These are phyloP conservation scores for Solanum arcanum DNA, from an alignment of 257 asterid genomes.

Conservation along the genomic window DNA sequence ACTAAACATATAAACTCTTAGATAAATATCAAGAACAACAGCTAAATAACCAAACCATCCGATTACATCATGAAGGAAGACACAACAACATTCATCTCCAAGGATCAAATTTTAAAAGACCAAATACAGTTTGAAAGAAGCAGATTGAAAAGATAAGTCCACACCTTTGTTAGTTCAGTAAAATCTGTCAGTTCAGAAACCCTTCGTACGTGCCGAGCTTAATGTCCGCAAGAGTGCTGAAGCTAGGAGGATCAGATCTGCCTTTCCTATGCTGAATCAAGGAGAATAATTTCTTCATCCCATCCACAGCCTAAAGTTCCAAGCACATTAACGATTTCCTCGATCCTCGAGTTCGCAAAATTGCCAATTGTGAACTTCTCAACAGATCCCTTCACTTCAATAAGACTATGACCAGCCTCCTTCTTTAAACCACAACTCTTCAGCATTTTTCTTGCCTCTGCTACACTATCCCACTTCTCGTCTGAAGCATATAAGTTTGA, in stretches of 20 bases:
- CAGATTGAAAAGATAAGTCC: not conserved
- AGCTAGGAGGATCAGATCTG: not conserved
- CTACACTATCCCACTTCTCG: conserved; percentile 51
- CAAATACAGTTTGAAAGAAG: not conserved
- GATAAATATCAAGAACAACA: not conserved
- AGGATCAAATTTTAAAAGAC: not conserved
- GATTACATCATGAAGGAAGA: not conserved
- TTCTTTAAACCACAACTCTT: conserved; percentile 47
- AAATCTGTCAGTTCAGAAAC: not conserved
- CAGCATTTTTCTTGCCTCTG: conserved; percentile 42
- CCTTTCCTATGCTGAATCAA: not conserved
- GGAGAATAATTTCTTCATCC: conserved; percentile 18
- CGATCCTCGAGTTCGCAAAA: conserved; percentile 39
- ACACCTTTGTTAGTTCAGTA: not conserved
- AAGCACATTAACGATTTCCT: conserved; percentile 26
- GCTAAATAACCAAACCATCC: not conserved
- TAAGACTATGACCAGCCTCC: conserved; percentile 45
- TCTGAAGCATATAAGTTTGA: conserved; percentile 57
- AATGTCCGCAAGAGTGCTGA: not conserved
- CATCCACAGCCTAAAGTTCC: conserved; percentile 16
- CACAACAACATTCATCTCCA: not conserved
- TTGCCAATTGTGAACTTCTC: conserved; percentile 40
- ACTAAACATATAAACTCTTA: not conserved
- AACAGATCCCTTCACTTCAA: conserved; percentile 32
- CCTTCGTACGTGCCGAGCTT: not conserved